A percentile compares a stretch with the other conserved stretches of the same genome.
These are phyloP conservation scores for Apophysomyces variabilis DNA, from an alignment of 371 early-diverging fungal species.

Conservation along the genomic window DNA sequence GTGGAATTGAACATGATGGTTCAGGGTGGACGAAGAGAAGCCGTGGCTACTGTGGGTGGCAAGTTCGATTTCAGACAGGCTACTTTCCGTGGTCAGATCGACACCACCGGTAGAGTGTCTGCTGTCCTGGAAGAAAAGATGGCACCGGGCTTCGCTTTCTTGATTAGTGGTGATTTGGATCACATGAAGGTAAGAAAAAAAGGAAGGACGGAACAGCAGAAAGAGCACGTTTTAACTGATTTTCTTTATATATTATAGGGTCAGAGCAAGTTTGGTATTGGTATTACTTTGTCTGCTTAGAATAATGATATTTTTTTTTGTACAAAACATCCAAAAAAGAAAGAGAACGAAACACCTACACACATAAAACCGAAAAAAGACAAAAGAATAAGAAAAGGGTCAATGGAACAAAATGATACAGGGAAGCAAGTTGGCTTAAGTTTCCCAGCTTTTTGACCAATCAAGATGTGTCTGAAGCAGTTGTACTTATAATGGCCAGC, in stretches of 20 bases:
- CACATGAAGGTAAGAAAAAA: slow-evolving; percentile 79
- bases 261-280: slow-evolving; percentile 81
- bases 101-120: slow-evolving; percentile 86
- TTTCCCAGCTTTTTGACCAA: neutral
- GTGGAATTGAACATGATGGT: slow-evolving; percentile 88
- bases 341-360: too few species aligned
- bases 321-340: too few species aligned
- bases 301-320: slow-evolving; percentile 21
- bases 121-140: slow-evolving; percentile 95
- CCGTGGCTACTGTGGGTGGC: slow-evolving; percentile 91
- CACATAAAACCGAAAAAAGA: too few species aligned
- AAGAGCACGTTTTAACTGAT: slow-evolving; percentile 14
- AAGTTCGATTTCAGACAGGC: slow-evolving; percentile 95
- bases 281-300: slow-evolving; percentile 80
- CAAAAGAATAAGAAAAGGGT: too few species aligned
- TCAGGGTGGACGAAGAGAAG: slow-evolving; percentile 83
- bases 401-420: neutral
- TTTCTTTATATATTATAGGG: slow-evolving; percentile 42
- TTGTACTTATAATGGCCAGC: neutral
- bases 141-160: slow-evolving; percentile 91
- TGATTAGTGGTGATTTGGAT: slow-evolving; percentile 94
- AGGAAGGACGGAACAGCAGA: slow-evolving; percentile 20
- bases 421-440: neutral
- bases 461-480: neutral
- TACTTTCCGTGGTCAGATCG: slow-evolving; percentile 90